Evolutionary conservation across 2,329 filamentous ascomycete species (phyloP).

Genomic region (Elsinoe batatas): DNA sequence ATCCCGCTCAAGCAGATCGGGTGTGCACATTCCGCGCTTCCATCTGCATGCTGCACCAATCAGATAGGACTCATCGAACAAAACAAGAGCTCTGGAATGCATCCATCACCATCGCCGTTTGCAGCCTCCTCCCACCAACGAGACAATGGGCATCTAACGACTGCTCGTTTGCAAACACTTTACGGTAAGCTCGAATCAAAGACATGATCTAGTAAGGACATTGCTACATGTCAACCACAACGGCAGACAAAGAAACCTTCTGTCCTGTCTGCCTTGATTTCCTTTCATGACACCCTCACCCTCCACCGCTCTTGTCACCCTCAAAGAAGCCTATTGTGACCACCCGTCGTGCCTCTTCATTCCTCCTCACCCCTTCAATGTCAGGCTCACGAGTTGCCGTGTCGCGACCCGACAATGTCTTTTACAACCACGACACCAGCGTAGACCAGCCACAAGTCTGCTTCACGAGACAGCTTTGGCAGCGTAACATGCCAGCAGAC

Average conservation of each 20-base stretch:
- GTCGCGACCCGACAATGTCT: slow-evolving; percentile 13
- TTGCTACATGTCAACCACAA: not conserved
- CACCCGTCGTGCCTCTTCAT: slow-evolving; percentile 10
- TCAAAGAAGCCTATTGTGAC: slow-evolving; percentile 1
- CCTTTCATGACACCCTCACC: not conserved
- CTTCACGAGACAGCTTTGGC: slow-evolving; percentile 30
- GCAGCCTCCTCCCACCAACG: slow-evolving; percentile 2
- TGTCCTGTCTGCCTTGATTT: not conserved
- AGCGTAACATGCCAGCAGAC: slow-evolving; percentile 28
- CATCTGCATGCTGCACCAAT: not conserved
- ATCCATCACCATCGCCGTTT: slow-evolving; percentile 3
- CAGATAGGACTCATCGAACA: not conserved
- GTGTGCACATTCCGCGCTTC: slow-evolving; percentile 3
- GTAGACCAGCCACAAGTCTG: slow-evolving; percentile 20
- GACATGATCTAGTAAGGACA: not conserved
- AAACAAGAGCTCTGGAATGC: not conserved
- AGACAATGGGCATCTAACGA: not conserved
- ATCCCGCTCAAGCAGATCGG: not conserved
- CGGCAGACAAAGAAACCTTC: slow-evolving; percentile 1
- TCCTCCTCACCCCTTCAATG: slow-evolving; percentile 16
- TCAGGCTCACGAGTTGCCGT: slow-evolving; percentile 16
- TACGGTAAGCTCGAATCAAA: not conserved
- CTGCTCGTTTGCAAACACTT: slow-evolving; percentile 7
- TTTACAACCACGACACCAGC: not conserved
- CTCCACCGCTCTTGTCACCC: not conserved